Percentiles rank a stretch among this genome's conserved stretches.
These are phyloP conservation scores for Naganishia albida DNA, from an alignment of 1,284 basidiomycete genomes.

Conservation along the genomic window DNA sequence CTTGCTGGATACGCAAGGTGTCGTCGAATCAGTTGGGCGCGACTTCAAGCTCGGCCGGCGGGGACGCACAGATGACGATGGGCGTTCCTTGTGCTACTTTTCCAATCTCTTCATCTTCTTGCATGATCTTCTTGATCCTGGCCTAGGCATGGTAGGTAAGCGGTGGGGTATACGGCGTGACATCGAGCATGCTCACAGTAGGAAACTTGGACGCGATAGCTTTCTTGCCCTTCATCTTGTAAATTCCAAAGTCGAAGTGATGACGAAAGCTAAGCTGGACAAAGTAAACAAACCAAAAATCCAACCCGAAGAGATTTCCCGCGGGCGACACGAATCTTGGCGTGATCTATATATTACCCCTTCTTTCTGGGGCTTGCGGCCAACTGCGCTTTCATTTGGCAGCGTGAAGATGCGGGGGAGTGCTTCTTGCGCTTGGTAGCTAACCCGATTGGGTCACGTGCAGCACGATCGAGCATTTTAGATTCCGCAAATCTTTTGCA, in stretches of 20 bases:
- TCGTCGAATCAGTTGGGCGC: background rate
- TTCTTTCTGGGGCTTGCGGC: no score
- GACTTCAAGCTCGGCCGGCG: background rate
- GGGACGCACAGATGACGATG: conserved; percentile 88
- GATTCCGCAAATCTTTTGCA: background rate
- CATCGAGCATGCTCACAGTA: conserved; percentile 7
- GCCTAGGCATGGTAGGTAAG: conserved; percentile 62
- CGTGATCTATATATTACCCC: background rate
- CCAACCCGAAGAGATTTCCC: background rate
- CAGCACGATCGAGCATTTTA: background rate
- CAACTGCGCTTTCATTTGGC: background rate
- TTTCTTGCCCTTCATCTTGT: conserved; percentile 32
- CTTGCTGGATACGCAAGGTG: conserved; percentile 67
- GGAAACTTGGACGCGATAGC: conserved; percentile 30
- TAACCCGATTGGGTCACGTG: background rate
- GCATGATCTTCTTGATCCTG: conserved; percentile 99
- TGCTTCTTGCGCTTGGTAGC: background rate
- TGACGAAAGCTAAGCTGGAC: conserved; percentile 12
- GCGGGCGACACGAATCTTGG: background rate
- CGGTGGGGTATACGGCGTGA: background rate
- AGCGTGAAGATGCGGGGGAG: no score
- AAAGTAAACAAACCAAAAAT: conserved; percentile 26
- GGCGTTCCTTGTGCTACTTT: conserved; percentile 98
- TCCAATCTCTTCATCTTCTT: conserved; percentile 98
- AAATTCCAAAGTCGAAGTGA: background rate